A percentile compares a stretch with the other conserved stretches of the same genome.
Conservation (phyloP, 2,329 filamentous ascomycete species). For the Scolecobasidium constrictum region DNA sequence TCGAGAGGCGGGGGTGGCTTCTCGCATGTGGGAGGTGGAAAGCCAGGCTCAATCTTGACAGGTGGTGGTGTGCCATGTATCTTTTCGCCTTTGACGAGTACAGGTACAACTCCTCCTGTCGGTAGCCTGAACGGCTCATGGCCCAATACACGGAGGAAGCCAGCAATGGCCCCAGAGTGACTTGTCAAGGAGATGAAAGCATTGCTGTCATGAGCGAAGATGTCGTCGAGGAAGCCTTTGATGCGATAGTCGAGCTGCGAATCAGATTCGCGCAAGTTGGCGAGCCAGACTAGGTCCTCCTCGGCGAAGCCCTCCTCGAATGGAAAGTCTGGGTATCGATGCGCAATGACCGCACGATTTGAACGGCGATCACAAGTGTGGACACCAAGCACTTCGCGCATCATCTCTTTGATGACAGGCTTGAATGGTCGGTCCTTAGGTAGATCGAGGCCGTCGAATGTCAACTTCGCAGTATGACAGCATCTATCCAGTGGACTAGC, state of each 20-base stretch:
- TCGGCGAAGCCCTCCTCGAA: slow-evolving; percentile 55
- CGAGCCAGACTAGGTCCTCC: slow-evolving; percentile 42
- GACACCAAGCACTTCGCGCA: slow-evolving; percentile 55
- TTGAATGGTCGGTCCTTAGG: slow-evolving; percentile 41
- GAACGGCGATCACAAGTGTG: slow-evolving; percentile 59
- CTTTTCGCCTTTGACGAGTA: slow-evolving; percentile 48
- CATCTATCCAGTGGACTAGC: slow-evolving; percentile 53
- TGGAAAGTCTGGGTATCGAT: slow-evolving; percentile 39
- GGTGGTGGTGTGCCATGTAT: slow-evolving; percentile 1
- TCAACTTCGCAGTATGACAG: slow-evolving; percentile 50
- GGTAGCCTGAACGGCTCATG: slow-evolving; percentile 51
- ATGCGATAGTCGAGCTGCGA: slow-evolving; percentile 39
- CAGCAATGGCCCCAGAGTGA: slow-evolving; percentile 49
- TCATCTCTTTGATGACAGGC: slow-evolving; percentile 51
- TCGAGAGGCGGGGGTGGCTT: too few relatives aligned
- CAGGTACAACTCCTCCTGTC: slow-evolving; percentile 60
- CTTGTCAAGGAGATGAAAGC: slow-evolving; percentile 44
- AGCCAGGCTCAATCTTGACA: neutral
- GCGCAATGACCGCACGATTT: slow-evolving; percentile 41
- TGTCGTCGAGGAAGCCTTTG: slow-evolving; percentile 37
- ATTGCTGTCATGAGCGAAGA: slow-evolving; percentile 38
- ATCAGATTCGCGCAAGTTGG: slow-evolving; percentile 37
- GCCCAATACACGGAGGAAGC: slow-evolving; percentile 44
- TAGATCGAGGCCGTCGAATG: slow-evolving; percentile 45
- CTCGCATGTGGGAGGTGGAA: slow-evolving; percentile 3